A percentile compares a stretch with the other conserved stretches of the same genome.
These are phyloP conservation scores for Penicillium pancosmium DNA, from an alignment of 495 filamentous ascomycete species.

Conservation along the genomic window DNA sequence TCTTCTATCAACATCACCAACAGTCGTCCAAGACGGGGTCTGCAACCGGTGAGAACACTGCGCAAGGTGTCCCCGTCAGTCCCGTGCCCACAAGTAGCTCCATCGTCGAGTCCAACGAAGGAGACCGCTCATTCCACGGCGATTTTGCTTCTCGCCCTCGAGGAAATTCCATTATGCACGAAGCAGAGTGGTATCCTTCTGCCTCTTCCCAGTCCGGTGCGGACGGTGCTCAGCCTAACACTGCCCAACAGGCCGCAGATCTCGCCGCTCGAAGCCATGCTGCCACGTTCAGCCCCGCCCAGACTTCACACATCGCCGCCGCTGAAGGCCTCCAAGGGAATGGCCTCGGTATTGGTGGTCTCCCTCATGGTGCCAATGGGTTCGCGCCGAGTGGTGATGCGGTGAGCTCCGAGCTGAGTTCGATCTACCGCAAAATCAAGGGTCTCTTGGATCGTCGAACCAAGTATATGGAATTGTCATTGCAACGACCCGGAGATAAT, in stretches of 20 bases:
- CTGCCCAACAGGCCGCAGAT: conserved; percentile 42
- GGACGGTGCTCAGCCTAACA: conserved; percentile 23
- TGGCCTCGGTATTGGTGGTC: conserved; percentile 49
- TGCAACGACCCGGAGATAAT: conserved; percentile 78
- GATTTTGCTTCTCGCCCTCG: conserved; percentile 10
- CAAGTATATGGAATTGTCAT: conserved; percentile 86
- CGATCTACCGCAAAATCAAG: conserved; percentile 86
- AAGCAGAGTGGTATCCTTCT: conserved; percentile 20
- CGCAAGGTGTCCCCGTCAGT: conserved; percentile 16
- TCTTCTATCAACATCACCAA: conserved; percentile 92
- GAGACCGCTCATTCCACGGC: conserved; percentile 3
- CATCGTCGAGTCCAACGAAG: conserved; percentile 14
- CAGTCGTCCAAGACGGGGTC: conserved; percentile 39
- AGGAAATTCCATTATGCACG: conserved; percentile 17
- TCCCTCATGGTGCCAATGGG: conserved; percentile 39
- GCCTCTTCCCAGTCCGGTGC: conserved; percentile 8
- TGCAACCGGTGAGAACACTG: conserved; percentile 23
- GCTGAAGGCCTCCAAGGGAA: conserved; percentile 53
- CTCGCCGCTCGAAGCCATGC: conserved; percentile 46
- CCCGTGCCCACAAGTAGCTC: conserved; percentile 20
- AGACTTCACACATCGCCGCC: conserved; percentile 46
- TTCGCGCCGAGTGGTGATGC: conserved; percentile 64
- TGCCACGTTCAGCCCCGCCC: conserved; percentile 46
- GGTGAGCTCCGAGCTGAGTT: conserved; percentile 77
- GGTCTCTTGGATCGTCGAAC: conserved; percentile 80